Base-by-base conservation (phyloP, 169 alveolate genomes). In the Cryptosporidium sp. region DNA sequence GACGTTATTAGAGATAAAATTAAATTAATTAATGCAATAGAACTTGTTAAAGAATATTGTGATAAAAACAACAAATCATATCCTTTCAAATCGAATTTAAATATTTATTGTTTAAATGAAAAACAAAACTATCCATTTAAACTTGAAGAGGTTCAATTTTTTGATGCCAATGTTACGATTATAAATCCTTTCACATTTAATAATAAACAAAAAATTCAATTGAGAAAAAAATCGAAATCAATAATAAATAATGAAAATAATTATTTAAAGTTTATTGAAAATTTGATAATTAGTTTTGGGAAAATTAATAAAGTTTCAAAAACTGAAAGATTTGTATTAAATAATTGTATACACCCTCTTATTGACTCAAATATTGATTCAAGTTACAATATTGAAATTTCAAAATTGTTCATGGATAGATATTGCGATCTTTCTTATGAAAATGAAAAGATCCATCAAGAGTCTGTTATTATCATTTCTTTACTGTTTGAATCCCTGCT, bases 341-440 rank as follows among this genome's bases (percentile, higher is more conserved):
- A 62, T 5, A 73, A 33, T 73, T 16, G 1, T 5, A 43, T 21
- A 7, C 69, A 73, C 31, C 70, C 70, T 35, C 70, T 52, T 26
- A 3, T 21, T 37, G 62, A n/a, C 23, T 21, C 33, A 31, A 37
- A 21, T 31, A 1, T 29, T 6, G 51, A 52, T 7, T 55, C 71
- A 31, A 41, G 51, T 21, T 73, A 23, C 12, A 37, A 73, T 55
- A 50, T 73, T 55, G 58, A 41, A 26, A 50, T 52, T 73, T 33
- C 86, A 5, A 73, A 73, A 58, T 18, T 33, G 16, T 59, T 73
- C n/a, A 33, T 73, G 10, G 52, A 51, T n/a, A 73, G 58, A 73
- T 73, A 52, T 51, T 31, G 26, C 18, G 71, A 73, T 31, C 35
- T 26, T 31, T 35, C 35, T 16, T 2, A 73, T 33, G 70, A 26